Conservation (phyloP, 2,329 filamentous ascomycete species). For the Rasamsonia emersonii region DNA sequence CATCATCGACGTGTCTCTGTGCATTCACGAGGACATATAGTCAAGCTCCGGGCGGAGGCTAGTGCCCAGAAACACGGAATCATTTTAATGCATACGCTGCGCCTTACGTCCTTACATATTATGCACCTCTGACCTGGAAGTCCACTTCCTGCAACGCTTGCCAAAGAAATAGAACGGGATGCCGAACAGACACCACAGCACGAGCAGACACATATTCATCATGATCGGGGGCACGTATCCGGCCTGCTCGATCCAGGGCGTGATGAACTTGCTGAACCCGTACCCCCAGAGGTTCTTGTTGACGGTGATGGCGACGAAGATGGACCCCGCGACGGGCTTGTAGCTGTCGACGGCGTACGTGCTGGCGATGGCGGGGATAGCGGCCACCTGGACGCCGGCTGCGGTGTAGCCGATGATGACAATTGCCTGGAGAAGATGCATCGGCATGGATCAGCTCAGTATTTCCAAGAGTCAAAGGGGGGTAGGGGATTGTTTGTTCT, state of each 20-base stretch:
- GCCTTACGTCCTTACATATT: too few relatives aligned
- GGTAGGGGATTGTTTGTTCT: slow-evolving; percentile 11
- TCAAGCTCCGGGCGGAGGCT: too few relatives aligned
- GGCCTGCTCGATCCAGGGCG: slow-evolving; percentile 40
- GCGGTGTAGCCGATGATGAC: slow-evolving; percentile 51
- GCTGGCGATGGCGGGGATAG: slow-evolving; percentile 50
- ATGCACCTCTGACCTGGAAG: slow-evolving; percentile 48
- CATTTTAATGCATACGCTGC: too few relatives aligned
- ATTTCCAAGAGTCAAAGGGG: neutral
- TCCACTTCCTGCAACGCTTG: slow-evolving; percentile 51
- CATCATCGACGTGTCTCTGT: too few relatives aligned
- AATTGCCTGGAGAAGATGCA: slow-evolving; percentile 24
- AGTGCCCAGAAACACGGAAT: too few relatives aligned
- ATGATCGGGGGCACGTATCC: slow-evolving; percentile 52
- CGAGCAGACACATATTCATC: slow-evolving; percentile 48
- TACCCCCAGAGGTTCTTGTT: slow-evolving; percentile 59
- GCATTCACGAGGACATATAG: too few relatives aligned
- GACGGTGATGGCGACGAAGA: slow-evolving; percentile 55
- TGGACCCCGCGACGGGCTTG: slow-evolving; percentile 52
- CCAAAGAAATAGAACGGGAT: slow-evolving; percentile 51
- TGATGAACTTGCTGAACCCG: slow-evolving; percentile 50
- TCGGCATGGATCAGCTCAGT: slow-evolving; percentile 1
- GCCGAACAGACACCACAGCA: slow-evolving; percentile 47
- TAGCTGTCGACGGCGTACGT: slow-evolving; percentile 56
- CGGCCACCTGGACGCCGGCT: slow-evolving; percentile 51